A percentile compares a stretch with the other conserved stretches of the same genome.
These are phyloP conservation scores for Persicaria maculosa DNA, from an alignment of 148 eudicot species.

Conservation along the genomic window DNA sequence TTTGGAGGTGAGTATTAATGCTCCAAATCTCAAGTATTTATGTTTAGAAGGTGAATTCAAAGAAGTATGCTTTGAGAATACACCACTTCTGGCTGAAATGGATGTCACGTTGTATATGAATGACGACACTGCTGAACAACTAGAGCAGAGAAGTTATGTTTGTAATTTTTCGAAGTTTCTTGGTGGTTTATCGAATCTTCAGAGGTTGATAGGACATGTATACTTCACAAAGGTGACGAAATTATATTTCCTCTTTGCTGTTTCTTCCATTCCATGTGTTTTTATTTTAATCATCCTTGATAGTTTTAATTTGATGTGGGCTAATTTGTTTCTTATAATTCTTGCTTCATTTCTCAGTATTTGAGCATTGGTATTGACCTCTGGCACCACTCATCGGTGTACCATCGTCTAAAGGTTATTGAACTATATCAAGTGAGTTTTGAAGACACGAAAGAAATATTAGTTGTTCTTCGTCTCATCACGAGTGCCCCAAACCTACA, in stretches of 20 bases:
- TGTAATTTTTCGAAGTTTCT: slow-evolving; percentile 66
- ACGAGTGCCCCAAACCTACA: slow-evolving; percentile 62
- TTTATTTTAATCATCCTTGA: background rate
- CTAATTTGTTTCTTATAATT: background rate
- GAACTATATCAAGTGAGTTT: slow-evolving; percentile 82
- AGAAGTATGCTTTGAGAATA: slow-evolving; percentile 50
- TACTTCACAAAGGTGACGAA: slow-evolving; percentile 69
- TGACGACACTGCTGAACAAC: slow-evolving; percentile 60
- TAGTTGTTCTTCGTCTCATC: slow-evolving; percentile 77
- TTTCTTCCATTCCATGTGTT: background rate
- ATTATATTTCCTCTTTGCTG: background rate
- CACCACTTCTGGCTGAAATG: slow-evolving; percentile 44
- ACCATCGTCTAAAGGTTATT: slow-evolving; percentile 45
- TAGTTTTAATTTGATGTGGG: background rate
- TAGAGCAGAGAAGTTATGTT: slow-evolving; percentile 44
- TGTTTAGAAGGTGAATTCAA: slow-evolving; percentile 69
- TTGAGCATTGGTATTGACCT: slow-evolving; percentile 72
- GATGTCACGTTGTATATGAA: slow-evolving; percentile 62
- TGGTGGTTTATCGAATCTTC: slow-evolving; percentile 57
- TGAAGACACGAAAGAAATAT: slow-evolving; percentile 82
- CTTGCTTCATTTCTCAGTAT: slow-evolving; percentile 34
- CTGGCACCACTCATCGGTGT: slow-evolving; percentile 36
- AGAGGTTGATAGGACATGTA: slow-evolving; percentile 56
- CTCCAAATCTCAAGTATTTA: slow-evolving; percentile 63
- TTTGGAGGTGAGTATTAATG: slow-evolving; percentile 49